Conservation (phyloP, 2,329 filamentous ascomycete genomes). For the Arthrobotrys entomopaga region DNA sequence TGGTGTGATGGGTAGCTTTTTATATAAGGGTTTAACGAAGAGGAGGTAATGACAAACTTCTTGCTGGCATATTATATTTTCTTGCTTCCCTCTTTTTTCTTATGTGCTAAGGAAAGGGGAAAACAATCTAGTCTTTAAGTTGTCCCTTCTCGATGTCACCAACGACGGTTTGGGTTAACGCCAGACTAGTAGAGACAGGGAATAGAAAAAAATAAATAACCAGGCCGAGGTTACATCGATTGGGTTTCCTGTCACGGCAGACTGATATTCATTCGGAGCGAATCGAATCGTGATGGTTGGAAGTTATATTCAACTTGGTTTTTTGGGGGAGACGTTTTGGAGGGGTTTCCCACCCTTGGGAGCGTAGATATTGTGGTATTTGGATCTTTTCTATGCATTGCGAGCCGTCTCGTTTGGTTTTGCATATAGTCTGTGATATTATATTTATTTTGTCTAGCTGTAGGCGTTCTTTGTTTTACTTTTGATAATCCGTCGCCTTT, state of each 20-base stretch:
- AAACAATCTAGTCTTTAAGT: slow-evolving; percentile 40
- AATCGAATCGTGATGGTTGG: slow-evolving; percentile 28
- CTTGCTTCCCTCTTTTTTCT: background rate
- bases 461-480: slow-evolving; percentile 40
- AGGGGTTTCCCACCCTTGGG: background rate
- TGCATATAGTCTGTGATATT: slow-evolving; percentile 11
- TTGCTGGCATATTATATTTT: slow-evolving; percentile 19
- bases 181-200: slow-evolving; percentile 39
- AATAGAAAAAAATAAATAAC: slow-evolving; percentile 21
- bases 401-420: slow-evolving; percentile 18
- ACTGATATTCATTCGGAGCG: background rate
- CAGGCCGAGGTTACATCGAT: slow-evolving; percentile 1
- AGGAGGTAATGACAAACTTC: slow-evolving; percentile 60
- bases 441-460: slow-evolving; percentile 9
- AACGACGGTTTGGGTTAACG: slow-evolving; percentile 39
- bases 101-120: slow-evolving; percentile 15
- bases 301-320: slow-evolving; percentile 6
- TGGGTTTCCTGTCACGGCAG: background rate
- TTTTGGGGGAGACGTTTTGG: slow-evolving; percentile 2
- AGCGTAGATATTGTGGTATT: background rate
- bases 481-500: slow-evolving; percentile 1
- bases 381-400: slow-evolving; percentile 9
- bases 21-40: slow-evolving; percentile 79
- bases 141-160: slow-evolving; percentile 16
- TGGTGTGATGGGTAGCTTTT: slow-evolving; percentile 87